These are phyloP conservation scores for Ophiostoma ulmi DNA, from an alignment of 2,329 filamentous ascomycete genomes.

Conservation along the genomic window DNA sequence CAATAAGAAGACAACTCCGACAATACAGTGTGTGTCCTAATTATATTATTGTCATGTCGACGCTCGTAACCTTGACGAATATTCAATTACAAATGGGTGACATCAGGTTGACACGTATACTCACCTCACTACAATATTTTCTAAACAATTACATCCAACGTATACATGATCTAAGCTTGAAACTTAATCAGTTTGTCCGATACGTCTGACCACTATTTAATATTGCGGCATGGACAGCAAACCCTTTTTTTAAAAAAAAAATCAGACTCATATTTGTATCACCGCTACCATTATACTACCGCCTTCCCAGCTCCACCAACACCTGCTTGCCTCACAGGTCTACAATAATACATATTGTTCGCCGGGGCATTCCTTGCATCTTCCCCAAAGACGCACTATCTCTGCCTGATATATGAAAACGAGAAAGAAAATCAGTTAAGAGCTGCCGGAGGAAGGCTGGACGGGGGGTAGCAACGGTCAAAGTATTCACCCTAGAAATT, in stretches of 20 bases:
- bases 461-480: constrained; percentile 20
- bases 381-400: neutral
- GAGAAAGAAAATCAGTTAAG: neutral
- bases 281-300: neutral
- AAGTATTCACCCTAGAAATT: neutral
- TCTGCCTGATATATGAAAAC: neutral
- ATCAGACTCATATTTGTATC: neutral
- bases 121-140: too few species aligned
- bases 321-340: neutral
- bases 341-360: neutral
- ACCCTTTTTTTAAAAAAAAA: neutral
- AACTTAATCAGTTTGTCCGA: too few species aligned
- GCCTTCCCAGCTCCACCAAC: neutral
- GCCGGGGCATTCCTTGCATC: neutral
- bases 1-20: too few species aligned
- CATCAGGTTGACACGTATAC: too few species aligned
- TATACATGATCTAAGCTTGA: too few species aligned
- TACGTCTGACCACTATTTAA: neutral
- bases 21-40: too few species aligned
- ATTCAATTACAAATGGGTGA: too few species aligned
- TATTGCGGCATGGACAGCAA: neutral
- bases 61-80: too few species aligned
- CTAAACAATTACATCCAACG: too few species aligned
- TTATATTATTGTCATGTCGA: too few species aligned
- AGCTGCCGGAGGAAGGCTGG: constrained; percentile 15